These are phyloP conservation scores for Suaeda aralocaspica DNA, from an alignment of 148 eudicot species.

Conservation along the genomic window DNA sequence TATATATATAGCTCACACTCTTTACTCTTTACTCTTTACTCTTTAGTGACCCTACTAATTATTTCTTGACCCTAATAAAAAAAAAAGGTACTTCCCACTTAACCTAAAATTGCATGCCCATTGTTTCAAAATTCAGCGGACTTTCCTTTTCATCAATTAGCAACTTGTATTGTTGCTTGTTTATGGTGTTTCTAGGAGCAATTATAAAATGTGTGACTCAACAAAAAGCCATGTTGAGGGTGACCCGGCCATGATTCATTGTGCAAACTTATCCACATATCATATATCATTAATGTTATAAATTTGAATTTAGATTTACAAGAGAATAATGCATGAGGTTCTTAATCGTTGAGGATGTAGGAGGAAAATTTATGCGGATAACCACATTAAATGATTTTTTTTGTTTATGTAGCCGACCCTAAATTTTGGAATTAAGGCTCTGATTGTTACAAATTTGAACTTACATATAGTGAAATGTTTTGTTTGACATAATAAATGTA, in stretches of 20 bases:
- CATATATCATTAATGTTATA: not conserved
- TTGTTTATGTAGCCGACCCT: too few species aligned
- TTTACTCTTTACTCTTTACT: not conserved
- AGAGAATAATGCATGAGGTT: too few species aligned
- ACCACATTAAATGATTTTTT: too few species aligned
- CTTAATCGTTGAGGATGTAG: too few species aligned
- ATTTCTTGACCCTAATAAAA: not conserved
- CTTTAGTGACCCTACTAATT: not conserved
- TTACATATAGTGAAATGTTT: too few species aligned
- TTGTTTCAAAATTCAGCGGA: conserved; percentile 1
- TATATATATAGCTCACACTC: not conserved
- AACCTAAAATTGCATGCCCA: not conserved
- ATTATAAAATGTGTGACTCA: not conserved
- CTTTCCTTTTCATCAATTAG: not conserved
- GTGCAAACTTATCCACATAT: conserved; percentile 2
- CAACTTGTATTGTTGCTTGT: not conserved
- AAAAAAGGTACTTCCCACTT: not conserved
- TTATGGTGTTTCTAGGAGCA: not conserved
- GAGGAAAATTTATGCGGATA: too few species aligned
- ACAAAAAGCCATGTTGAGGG: not conserved
- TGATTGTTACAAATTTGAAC: too few species aligned
- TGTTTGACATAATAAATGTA: too few species aligned
- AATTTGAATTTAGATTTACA: too few species aligned
- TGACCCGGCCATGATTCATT: not conserved
- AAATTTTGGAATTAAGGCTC: too few species aligned